Evolutionary conservation across 306 rosid genomes (phyloP), one percentile per base, ranked within the genome.

Genomic region (Calophaca sinica): DNA sequence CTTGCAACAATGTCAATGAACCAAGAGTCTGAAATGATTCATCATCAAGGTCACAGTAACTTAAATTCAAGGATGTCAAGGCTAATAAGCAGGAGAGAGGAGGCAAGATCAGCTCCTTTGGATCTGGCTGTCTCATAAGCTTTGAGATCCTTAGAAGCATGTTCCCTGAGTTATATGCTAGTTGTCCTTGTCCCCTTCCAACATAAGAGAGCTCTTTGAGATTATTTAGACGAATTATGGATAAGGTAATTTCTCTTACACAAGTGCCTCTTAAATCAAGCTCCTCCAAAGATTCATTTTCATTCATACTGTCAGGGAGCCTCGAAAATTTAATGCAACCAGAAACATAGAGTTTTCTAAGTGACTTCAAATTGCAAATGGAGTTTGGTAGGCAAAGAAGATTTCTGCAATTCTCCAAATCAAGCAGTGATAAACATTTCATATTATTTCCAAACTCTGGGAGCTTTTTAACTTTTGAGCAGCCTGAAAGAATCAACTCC

Each of bases 271-370:
- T 70, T 35, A 53, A 9, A 53, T 53, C 63, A 70, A 70, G 38
- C 33, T 70, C 75, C 26, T 70, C 75, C 63, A 70, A 70, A 70
- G 3, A 48, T 14, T 48, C 52, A 48, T 48, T 48, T 48, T 48
- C 15, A 48, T 11, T 48, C 52, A 48, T 48, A 50, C 55, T 50
- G 2, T 13, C 7, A 0, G 75, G 75, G 14, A 70, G 50, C 13
- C 10, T 8, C 12, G 75, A 38, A 10, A 70, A 39, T 52, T 3
- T 70, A 36, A 51, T 9, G 39, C 64, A 70, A 7, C 75, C 75
- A 15, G 75, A 70, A 36, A 70, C 20, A 29, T 70, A 8, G 38
- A 70, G 28, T 41, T 38, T 53, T 52, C 49, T 70, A 11, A 52
- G 75, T 36, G 51, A 53, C 55, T 70, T 70, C 63, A 70, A 38